These are phyloP conservation scores for Zymoseptoria passerinii DNA, from an alignment of 2,329 filamentous ascomycete species.

Conservation along the genomic window DNA sequence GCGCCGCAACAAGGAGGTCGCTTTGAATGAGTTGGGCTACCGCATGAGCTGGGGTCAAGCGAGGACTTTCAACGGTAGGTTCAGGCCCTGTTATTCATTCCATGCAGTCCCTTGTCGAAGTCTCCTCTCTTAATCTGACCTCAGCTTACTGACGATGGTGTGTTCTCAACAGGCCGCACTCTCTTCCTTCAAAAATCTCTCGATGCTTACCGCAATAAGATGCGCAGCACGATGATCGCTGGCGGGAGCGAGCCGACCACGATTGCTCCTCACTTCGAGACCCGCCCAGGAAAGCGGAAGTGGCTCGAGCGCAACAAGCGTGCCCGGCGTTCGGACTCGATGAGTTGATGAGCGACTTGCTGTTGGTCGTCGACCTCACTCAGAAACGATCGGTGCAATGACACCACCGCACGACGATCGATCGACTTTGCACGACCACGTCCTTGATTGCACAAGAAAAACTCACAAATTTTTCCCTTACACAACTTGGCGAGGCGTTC, in stretches of 20 bases:
- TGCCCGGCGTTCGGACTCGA: conserved; percentile 13
- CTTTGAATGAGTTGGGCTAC: conserved; percentile 85
- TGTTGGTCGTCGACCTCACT: background rate
- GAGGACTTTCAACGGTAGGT: conserved; percentile 67
- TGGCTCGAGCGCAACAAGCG: conserved; percentile 42
- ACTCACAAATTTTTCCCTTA: background rate
- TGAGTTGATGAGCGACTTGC: background rate
- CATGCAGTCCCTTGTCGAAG: background rate
- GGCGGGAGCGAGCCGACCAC: conserved; percentile 65
- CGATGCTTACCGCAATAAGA: conserved; percentile 90
- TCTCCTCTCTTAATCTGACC: background rate
- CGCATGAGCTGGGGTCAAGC: conserved; percentile 96
- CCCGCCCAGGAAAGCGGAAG: conserved; percentile 70
- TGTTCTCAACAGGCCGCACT: conserved; percentile 13
- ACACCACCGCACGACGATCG: background rate
- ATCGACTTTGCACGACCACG: background rate
- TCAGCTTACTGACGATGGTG: conserved; percentile 7
- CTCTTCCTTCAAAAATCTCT: conserved; percentile 46
- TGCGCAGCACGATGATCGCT: conserved; percentile 69
- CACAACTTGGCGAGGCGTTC: background rate
- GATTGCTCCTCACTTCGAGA: conserved; percentile 80
- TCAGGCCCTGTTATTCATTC: background rate
- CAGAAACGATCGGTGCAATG: no score
- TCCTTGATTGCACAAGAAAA: background rate
- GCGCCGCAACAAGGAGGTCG: conserved; percentile 72